Base-by-base conservation (phyloP, 2,329 filamentous ascomycete species). In the Calonectria naviculata region DNA sequence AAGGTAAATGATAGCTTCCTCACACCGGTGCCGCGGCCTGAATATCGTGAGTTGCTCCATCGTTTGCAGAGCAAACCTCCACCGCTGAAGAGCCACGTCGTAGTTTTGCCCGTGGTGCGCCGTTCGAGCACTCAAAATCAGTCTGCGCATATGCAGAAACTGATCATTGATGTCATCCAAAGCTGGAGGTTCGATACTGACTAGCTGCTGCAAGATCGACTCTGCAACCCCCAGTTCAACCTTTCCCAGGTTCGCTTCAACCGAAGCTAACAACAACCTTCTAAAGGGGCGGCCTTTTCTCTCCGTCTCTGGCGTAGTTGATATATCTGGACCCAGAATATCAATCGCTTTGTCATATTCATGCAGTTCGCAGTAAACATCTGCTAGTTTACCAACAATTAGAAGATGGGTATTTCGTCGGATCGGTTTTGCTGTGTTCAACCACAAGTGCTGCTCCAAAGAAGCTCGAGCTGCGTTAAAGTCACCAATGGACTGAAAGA, bases 401-500 rank as follows among this genome's bases (percentile, higher is more conserved):
- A 80, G 70, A 0, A 73, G 74, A 6, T 77, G 76, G 2, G 78
- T 76, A 28, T 75, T 80, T 8, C 41, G 54, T 6, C 78, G 73
- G 5, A 79, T 70, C 4, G 76, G 73, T 29, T 74, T 75, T 1
- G 77, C 65, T 4, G 66, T 47, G 38, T 76, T 65, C 1, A 80
- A 70, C 8, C 70, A 63, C 15, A 80, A 49, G 8, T 75, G 76
- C 63, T 80, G 78, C 56, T 80, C 77, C 15, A 80, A 60, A 0
- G 78, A 80, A 3, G 75, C 77, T 15, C 72, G 65, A 0, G 81
- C 80, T 0, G 79, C 78, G 0, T 70, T 62, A 13, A 82, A 83
- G 19, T 83, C 80, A 0, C 81, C 81, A 2, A 82, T 75, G 0
- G 79, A 81, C 15, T 82, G 80, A 10, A 83, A 82, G 73, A 78